Base-by-base conservation (phyloP, 1,139 yeast genomes). In the Geotrichum histeridarum region DNA sequence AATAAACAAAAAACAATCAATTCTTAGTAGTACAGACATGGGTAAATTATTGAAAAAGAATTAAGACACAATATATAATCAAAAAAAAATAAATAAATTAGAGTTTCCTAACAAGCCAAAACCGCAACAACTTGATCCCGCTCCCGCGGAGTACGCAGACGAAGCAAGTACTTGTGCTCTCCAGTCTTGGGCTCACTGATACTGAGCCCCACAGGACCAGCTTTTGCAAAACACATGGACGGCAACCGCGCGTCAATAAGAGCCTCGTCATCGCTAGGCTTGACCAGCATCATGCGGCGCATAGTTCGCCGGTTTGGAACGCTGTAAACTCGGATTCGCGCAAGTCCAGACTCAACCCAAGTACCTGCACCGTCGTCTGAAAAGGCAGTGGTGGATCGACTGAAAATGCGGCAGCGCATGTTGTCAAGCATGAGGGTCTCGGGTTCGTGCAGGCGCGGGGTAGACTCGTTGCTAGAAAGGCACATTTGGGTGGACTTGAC, bases 361-460 rank as follows among this genome's bases (percentile, higher is more conserved):
- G 44, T 45, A n/a, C 14, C 39, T 6, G 52, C 56, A 35, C 45
- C 42, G 33, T 22, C 44, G 33, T 11, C 44, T 8, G 55, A 37
- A 50, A 58, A 35, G 47, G 53, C 12, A 49, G 44, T 12, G n/a
- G 47, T 8, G 11, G 47, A 14, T 32, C 12, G 2, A 12, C 47
- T 56, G 46, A 60, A 61, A 44, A 64, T 54, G 48, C 59, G 57
- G 59, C 67, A 64, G 18, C 65, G 56, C 36, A 64, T 57, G 43
- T 64, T 60, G 43, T 61, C 61, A 41, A 64, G 52, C 43, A 64
- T 56, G 18, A 64, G 53, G 14, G n/a, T n/a, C 43, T n/a, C 12
- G 18, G 31, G 32, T 22, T 22, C 27, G 27, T 3, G 27, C 27
- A 22, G 27, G 27, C 27, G 27, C 27, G 27, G 27, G 27, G 27